Evolutionary conservation across 192 early-diverging fungal species (phyloP).

Genomic region (Chytriomyces hyalinus): DNA sequence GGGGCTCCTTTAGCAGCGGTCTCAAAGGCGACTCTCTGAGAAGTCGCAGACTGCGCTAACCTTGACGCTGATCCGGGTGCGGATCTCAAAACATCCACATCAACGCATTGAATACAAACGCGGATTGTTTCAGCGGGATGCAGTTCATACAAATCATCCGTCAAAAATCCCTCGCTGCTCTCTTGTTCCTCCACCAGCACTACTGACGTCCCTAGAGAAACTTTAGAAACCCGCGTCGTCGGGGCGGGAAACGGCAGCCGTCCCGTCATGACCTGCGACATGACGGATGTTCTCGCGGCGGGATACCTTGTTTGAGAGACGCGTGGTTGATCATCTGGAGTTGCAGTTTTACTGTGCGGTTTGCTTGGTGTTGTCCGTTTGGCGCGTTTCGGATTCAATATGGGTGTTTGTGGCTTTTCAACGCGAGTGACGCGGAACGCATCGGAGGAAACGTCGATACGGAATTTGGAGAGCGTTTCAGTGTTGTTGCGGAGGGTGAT

Average conservation of each 20-base stretch:
- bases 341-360: no score
- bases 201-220: not conserved
- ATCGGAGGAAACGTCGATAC: constrained; percentile 26
- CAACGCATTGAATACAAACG: constrained; percentile 31
- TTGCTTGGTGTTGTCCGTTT: not conserved
- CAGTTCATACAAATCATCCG: constrained; percentile 33
- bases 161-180: not conserved
- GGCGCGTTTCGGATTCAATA: constrained; percentile 3
- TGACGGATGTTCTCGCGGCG: not conserved
- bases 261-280: not conserved
- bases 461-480: constrained; percentile 47
- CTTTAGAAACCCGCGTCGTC: not conserved
- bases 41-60: not conserved
- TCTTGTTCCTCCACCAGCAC: constrained; percentile 9
- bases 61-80: not conserved
- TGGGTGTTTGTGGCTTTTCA: constrained; percentile 27
- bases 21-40: not conserved
- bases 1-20: no score
- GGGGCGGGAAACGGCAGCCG: constrained; percentile 5
- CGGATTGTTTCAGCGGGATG: constrained; percentile 47
- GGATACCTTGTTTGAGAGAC: not conserved
- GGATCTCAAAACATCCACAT: constrained; percentile 15
- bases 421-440: constrained; percentile 26
- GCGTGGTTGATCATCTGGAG: not conserved
- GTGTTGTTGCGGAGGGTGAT: constrained; percentile 40